Conservation (phyloP, 2,329 filamentous ascomycete species). For the Aspergillus pseudonomiae region DNA sequence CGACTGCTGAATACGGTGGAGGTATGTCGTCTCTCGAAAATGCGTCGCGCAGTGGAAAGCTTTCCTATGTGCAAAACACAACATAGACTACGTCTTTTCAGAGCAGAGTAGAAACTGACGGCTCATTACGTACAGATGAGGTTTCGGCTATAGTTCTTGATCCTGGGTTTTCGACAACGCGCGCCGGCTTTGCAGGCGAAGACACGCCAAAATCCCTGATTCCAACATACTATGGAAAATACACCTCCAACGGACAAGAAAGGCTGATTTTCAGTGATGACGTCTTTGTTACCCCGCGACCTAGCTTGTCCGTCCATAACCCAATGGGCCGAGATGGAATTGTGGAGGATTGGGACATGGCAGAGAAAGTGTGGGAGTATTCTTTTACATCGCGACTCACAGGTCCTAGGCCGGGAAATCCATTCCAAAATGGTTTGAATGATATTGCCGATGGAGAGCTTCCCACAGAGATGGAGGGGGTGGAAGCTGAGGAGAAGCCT, state of each 20-base stretch:
- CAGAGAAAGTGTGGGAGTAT: conserved; percentile 88
- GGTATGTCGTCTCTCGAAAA: conserved; percentile 39
- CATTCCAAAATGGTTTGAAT: conserved; percentile 77
- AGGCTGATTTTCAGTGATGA: conserved; percentile 83
- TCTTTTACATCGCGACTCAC: conserved; percentile 87
- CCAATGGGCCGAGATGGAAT: conserved; percentile 87
- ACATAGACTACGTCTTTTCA: neutral
- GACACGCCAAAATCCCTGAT: conserved; percentile 93
- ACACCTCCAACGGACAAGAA: conserved; percentile 55
- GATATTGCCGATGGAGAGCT: conserved; percentile 62
- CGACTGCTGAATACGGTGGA: conserved; percentile 53
- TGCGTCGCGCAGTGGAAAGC: neutral
- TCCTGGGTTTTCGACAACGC: conserved; percentile 85
- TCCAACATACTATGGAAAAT: conserved; percentile 82
- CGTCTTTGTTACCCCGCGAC: conserved; percentile 75
- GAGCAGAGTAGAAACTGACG: conserved; percentile 9
- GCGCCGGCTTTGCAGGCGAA: conserved; percentile 96
- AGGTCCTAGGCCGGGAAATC: conserved; percentile 69
- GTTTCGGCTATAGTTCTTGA: conserved; percentile 96
- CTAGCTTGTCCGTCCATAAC: conserved; percentile 81
- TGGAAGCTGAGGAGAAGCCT: conserved; percentile 70
- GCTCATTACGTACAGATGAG: conserved; percentile 67
- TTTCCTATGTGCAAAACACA: neutral
- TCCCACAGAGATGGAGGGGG: conserved; percentile 63
- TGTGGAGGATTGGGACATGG: conserved; percentile 95